Evolutionary conservation across 441 rosid species (phyloP).

Genomic region (Pelargonium hybrid): DNA sequence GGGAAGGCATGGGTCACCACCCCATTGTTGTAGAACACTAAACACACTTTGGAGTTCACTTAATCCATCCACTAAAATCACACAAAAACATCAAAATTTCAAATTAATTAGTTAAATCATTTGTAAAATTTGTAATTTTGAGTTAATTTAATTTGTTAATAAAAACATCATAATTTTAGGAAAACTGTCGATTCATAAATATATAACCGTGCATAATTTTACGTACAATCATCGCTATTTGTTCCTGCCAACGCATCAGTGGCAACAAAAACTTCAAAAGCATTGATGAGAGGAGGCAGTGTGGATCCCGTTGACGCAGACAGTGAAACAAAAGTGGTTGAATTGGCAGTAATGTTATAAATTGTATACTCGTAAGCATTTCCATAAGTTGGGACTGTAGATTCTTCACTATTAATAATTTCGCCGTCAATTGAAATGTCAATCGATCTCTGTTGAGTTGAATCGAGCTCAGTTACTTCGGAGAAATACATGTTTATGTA

Average conservation of each 20-base stretch:
- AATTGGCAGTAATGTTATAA: constrained; percentile 14
- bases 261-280: constrained; percentile 33
- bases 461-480: constrained; percentile 29
- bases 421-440: constrained; percentile 16
- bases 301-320: constrained; percentile 32
- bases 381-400: constrained; percentile 29
- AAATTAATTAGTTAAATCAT: too few relatives aligned
- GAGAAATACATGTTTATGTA: constrained; percentile 39
- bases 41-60: constrained; percentile 14
- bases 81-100: neutral
- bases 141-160: too few relatives aligned
- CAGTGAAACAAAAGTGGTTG: constrained; percentile 24
- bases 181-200: neutral
- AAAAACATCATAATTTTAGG: too few relatives aligned
- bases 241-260: constrained; percentile 25
- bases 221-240: constrained; percentile 23
- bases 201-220: neutral
- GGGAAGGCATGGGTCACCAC: constrained; percentile 42
- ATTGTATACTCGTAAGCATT: constrained; percentile 17
- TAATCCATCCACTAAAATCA: constrained; percentile 24
- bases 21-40: constrained; percentile 21
- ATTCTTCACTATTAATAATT: neutral
- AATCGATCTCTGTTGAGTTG: constrained; percentile 33
- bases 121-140: too few relatives aligned
- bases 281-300: constrained; percentile 42